These are phyloP conservation scores for Scutellaria galericulata DNA, from an alignment of 257 asterid genomes.

Conservation along the genomic window DNA sequence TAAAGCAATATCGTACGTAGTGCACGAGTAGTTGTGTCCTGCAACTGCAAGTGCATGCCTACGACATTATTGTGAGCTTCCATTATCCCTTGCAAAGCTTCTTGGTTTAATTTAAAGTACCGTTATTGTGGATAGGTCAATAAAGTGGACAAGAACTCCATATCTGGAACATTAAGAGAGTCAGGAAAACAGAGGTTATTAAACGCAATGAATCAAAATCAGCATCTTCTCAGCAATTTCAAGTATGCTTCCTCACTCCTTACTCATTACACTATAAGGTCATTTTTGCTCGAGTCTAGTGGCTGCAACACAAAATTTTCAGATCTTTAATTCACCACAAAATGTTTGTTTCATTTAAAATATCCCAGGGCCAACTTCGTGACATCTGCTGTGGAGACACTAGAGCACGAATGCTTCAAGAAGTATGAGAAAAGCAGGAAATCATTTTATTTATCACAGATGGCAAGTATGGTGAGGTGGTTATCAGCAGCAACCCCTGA, in stretches of 20 bases:
- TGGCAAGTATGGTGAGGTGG: constrained; percentile 84
- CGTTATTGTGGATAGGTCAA: constrained; percentile 44
- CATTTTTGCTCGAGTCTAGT: neutral
- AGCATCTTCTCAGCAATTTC: constrained; percentile 49
- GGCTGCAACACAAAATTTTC: neutral
- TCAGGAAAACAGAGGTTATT: constrained; percentile 73
- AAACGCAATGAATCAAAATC: constrained; percentile 66
- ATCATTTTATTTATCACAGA: constrained; percentile 80
- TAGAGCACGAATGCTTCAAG: constrained; percentile 73
- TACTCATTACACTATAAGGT: neutral
- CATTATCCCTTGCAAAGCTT: neutral
- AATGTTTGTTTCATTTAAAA: constrained; percentile 8
- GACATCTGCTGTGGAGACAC: constrained; percentile 57
- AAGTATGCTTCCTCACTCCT: constrained; percentile 40
- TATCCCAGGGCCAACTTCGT: constrained; percentile 58
- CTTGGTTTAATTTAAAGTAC: neutral
- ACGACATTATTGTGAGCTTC: constrained; percentile 8
- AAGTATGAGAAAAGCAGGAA: constrained; percentile 78
- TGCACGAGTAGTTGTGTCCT: neutral
- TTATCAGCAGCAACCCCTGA: constrained; percentile 63
- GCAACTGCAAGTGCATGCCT: neutral
- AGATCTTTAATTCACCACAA: constrained; percentile 9
- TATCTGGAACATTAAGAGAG: constrained; percentile 71
- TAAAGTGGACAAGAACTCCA: constrained; percentile 67
- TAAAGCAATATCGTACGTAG: neutral